Conservation (phyloP, 2,329 filamentous ascomycete species). For the Venturia asperata region DNA sequence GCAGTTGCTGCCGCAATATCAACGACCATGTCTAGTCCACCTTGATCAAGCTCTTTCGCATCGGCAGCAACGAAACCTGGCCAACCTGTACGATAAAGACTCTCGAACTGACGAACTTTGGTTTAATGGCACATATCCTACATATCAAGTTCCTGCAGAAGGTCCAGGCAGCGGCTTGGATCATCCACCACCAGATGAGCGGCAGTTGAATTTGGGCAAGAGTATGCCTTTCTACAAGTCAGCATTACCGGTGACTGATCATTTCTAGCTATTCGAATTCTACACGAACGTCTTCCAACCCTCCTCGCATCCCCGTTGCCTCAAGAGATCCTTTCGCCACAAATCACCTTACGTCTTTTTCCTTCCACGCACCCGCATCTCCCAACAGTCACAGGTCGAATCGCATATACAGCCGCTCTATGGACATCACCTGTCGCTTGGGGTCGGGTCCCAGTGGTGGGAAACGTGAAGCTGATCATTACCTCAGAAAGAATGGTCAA, state of each 20-base stretch:
- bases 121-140: constrained; percentile 17
- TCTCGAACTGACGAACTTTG: neutral
- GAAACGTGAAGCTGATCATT: constrained; percentile 82
- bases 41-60: constrained; percentile 3
- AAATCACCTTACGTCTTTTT: constrained; percentile 56
- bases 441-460: constrained; percentile 84
- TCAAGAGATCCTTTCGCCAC: constrained; percentile 54
- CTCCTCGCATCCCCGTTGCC: constrained; percentile 55
- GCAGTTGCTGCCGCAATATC: constrained; percentile 9
- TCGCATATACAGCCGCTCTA: constrained; percentile 85
- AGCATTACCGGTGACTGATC: neutral
- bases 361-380: constrained; percentile 78
- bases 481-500: constrained; percentile 81
- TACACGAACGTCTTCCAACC: constrained; percentile 57
- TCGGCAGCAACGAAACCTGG: constrained; percentile 11
- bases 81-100: constrained; percentile 15
- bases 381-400: constrained; percentile 81
- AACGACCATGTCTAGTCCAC: constrained; percentile 2
- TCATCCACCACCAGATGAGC: constrained; percentile 49
- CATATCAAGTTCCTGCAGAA: neutral
- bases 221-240: constrained; percentile 37
- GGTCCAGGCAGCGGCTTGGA: constrained; percentile 25
- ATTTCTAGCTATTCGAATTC: constrained; percentile 47
- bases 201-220: constrained; percentile 55
- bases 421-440: constrained; percentile 96